Evolutionary conservation across 371 early-diverging fungal species (phyloP), one percentile per base, ranked within the genome.

Genomic region (Ordospora pajunii): DNA sequence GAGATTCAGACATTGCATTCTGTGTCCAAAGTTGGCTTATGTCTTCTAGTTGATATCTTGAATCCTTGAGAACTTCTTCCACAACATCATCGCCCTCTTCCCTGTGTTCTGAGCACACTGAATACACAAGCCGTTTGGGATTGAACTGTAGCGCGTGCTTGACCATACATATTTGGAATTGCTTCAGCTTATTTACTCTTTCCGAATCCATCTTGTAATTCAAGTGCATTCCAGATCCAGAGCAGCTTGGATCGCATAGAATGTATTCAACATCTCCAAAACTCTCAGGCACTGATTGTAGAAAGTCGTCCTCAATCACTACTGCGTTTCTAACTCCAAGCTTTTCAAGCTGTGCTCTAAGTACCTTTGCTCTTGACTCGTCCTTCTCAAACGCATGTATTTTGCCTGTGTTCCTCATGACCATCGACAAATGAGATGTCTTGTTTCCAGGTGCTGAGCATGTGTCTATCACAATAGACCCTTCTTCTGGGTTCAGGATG

Each of bases 381-480:
- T 95, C 91, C 76, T 88, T 86, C 82, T 97, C 98, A 76, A 93
- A 90, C 0, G 96, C 96, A 84, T 88, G 91, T 42, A 97, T 89
- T 62, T 84, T 86, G 9, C 95, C 96, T 4, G 86, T 86, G 70
- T 92, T 91, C 14, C 87, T 87, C 90, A 94, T 90, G 21, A 92
- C 79, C 62, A 89, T 88, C 2, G 91, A 88, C 37, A 97, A 80
- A 80, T 94, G 93, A 44, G 92, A 89, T 8, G 95, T 93, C 83
- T 94, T 95, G 83, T 93, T 95, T n/a, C 99, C 97, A 5, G 99
- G 99, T 0, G 97, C 95, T 17, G 97, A 94, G 82, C 97, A 96
- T 2, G 92, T 91, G 85, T 96, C 97, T 63, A 98, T 90, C 1
- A 91, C 92, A 72, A 87, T 86, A 0, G 88, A 85, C 23, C 86